These are phyloP conservation scores for Chlorella vulgaris DNA, from an alignment of 139 green algal species.

Conservation along the genomic window DNA sequence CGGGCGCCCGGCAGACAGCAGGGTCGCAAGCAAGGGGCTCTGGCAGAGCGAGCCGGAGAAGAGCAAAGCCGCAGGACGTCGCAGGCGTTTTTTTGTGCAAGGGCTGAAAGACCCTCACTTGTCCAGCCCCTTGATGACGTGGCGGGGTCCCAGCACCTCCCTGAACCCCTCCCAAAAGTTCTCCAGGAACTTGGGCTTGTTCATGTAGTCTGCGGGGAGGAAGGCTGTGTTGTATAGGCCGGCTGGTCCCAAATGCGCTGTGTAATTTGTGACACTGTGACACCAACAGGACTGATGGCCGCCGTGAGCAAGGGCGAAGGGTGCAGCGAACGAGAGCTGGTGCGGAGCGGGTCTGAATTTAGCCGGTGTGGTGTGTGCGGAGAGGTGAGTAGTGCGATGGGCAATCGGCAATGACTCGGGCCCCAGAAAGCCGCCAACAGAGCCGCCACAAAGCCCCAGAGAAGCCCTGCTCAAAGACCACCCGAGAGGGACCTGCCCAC, in stretches of 20 bases:
- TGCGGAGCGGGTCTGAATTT: too few relatives aligned
- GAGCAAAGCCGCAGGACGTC: not conserved
- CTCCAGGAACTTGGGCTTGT: slow-evolving; percentile 86
- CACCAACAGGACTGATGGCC: not conserved
- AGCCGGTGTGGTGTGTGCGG: too few relatives aligned
- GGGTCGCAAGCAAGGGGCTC: not conserved
- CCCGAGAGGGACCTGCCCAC: not conserved
- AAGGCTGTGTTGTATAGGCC: not conserved
- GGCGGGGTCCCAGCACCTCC: slow-evolving; percentile 83
- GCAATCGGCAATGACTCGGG: too few relatives aligned
- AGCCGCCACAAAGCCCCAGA: not conserved
- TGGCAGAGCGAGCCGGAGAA: not conserved
- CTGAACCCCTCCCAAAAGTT: slow-evolving; percentile 99
- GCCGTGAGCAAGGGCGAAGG: too few relatives aligned
- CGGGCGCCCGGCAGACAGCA: too few relatives aligned
- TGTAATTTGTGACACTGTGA: not conserved
- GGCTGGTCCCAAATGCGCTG: not conserved
- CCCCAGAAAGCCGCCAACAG: not conserved
- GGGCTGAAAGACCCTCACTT: slow-evolving; percentile 38
- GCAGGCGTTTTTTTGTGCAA: not conserved
- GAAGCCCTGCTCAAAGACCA: not conserved
- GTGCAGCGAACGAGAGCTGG: too few relatives aligned
- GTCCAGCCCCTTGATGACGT: slow-evolving; percentile 87
- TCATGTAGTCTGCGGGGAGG: slow-evolving; percentile 84
- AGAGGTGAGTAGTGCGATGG: too few relatives aligned